Evolutionary conservation across 2,329 filamentous ascomycete species (phyloP).

Genomic region (Phialophora expanda): DNA sequence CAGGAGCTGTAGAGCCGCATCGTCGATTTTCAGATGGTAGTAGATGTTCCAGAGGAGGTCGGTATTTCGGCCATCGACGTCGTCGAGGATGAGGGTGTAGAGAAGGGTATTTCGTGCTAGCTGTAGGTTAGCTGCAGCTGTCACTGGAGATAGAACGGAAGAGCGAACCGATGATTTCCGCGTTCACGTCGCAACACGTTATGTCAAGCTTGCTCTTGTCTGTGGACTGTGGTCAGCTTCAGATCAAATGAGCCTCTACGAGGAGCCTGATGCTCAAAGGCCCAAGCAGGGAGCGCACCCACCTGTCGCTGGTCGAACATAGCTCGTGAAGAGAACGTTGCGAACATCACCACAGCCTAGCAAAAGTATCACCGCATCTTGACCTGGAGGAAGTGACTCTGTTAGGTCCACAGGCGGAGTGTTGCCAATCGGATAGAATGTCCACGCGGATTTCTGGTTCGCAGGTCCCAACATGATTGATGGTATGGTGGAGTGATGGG

Average conservation of each 20-base stretch:
- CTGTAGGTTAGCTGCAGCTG: not conserved
- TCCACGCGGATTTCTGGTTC: not conserved
- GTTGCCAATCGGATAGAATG: conserved; percentile 53
- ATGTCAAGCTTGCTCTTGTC: conserved; percentile 54
- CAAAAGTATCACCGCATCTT: conserved; percentile 58
- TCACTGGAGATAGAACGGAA: conserved; percentile 1
- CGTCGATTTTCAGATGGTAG: conserved; percentile 58
- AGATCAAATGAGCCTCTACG: not conserved
- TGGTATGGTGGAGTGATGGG: not conserved
- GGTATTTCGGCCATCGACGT: conserved; percentile 38
- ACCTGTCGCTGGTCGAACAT: conserved; percentile 45
- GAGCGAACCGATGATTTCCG: conserved; percentile 56
- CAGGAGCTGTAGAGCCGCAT: conserved; percentile 47
- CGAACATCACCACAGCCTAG: conserved; percentile 64
- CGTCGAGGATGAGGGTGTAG: conserved; percentile 58
- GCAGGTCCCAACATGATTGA: not conserved
- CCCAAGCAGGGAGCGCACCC: not conserved
- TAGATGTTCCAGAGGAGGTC: conserved; percentile 60
- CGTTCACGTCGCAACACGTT: conserved; percentile 62
- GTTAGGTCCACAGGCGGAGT: conserved; percentile 60
- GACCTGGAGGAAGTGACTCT: conserved; percentile 55
- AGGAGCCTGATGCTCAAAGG: not conserved
- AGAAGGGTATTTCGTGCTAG: conserved; percentile 63
- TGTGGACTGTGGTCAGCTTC: not conserved
- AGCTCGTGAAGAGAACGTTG: conserved; percentile 62